A percentile compares a stretch with the other conserved stretches of the same genome.
Evolutionary conservation across 31 red algal species (phyloP).

Genomic region (Asparagopsis taxiformis): DNA sequence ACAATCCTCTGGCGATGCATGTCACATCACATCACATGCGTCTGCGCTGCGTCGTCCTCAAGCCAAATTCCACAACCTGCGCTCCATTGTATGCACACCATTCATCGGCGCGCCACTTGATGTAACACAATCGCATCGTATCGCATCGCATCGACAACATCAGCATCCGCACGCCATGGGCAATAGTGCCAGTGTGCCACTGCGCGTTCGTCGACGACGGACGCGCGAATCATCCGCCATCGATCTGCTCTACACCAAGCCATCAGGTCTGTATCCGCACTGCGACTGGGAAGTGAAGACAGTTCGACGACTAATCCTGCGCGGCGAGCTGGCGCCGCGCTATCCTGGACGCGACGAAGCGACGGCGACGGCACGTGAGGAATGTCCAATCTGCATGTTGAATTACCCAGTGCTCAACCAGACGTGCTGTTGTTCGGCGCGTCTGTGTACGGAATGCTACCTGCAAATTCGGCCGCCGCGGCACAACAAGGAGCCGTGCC

Average conservation of each 20-base stretch:
- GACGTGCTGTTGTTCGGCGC: constrained; percentile 32
- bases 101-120: no score
- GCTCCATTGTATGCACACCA: no score
- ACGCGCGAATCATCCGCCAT: constrained; percentile 7
- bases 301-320: constrained; percentile 48
- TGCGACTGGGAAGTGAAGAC: constrained; percentile 56
- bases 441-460: constrained; percentile 76
- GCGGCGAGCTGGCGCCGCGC: constrained; percentile 42
- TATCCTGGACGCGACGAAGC: constrained; percentile 57
- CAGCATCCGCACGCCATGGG: constrained; percentile 3
- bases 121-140: not conserved
- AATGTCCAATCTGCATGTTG: constrained; percentile 80
- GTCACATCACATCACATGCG: no score
- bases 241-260: constrained; percentile 39
- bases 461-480: constrained; percentile 68
- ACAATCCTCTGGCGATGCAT: no score
- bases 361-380: constrained; percentile 31
- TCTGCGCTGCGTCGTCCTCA: no score
- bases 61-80: no score
- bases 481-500: constrained; percentile 65
- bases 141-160: not conserved
- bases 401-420: constrained; percentile 67
- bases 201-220: constrained; percentile 15
- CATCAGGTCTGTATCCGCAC: constrained; percentile 57
- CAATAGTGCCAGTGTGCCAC: constrained; percentile 21